Evolutionary conservation across 495 filamentous ascomycete genomes (phyloP).

Genomic region (Aspergillus affinis): DNA sequence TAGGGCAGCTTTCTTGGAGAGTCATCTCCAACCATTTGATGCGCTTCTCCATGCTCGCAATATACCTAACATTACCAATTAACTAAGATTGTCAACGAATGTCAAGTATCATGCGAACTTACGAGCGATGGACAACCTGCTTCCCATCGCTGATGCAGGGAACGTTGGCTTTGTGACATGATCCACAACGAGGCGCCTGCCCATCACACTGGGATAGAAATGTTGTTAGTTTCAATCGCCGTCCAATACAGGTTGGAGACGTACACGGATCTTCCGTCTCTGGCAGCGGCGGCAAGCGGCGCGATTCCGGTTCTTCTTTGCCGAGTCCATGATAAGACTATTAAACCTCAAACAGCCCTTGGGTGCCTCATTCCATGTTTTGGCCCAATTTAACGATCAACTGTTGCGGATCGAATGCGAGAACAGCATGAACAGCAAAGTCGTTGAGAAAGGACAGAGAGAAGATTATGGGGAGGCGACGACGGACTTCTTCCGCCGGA

Average conservation of each 20-base stretch:
- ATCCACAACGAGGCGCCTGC: slow-evolving; percentile 30
- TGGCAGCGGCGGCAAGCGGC: slow-evolving; percentile 43
- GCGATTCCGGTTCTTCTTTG: slow-evolving; percentile 32
- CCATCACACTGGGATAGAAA: slow-evolving; percentile 27
- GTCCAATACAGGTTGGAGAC: slow-evolving; percentile 1
- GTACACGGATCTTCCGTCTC: slow-evolving; percentile 36
- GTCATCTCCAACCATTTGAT: slow-evolving; percentile 45
- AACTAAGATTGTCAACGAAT: background rate
- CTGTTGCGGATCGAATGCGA: background rate
- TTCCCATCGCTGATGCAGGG: slow-evolving; percentile 44
- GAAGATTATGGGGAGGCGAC: background rate
- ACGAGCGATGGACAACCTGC: slow-evolving; percentile 40
- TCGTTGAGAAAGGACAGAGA: background rate
- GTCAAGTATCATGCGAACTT: slow-evolving; percentile 8
- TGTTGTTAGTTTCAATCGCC: slow-evolving; percentile 4
- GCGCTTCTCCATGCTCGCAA: slow-evolving; percentile 38
- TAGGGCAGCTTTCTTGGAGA: slow-evolving; percentile 31
- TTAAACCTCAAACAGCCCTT: background rate
- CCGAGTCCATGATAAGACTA: slow-evolving; percentile 27
- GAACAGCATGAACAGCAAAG: background rate
- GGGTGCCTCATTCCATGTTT: background rate
- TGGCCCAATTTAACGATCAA: too few relatives aligned
- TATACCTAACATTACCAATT: slow-evolving; percentile 29
- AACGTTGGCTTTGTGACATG: slow-evolving; percentile 39
- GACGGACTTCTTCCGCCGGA: slow-evolving; percentile 2